Evolutionary conservation across 306 rosid genomes (phyloP).

Genomic region (Urtica urens): DNA sequence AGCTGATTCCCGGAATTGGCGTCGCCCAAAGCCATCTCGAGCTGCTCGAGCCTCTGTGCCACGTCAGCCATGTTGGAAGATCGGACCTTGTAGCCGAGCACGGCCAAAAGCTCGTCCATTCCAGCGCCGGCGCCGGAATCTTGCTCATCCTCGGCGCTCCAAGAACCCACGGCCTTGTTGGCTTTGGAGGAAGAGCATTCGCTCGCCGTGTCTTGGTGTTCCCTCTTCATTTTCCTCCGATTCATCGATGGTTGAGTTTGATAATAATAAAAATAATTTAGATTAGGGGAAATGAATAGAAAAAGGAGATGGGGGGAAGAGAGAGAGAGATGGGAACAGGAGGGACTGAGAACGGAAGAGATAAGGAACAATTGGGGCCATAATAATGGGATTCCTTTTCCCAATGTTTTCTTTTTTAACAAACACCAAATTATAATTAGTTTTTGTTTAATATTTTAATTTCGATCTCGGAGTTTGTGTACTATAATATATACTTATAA

Average conservation of each 20-base stretch:
- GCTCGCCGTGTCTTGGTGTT: constrained; percentile 18
- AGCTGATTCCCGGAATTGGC: too few relatives aligned
- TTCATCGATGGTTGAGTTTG: background rate
- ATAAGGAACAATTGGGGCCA: constrained; percentile 56
- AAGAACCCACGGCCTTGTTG: constrained; percentile 29
- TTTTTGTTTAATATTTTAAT: background rate
- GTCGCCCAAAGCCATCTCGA: constrained; percentile 64
- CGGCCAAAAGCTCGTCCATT: constrained; percentile 55
- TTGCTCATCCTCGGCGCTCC: constrained; percentile 34
- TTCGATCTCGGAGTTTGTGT: background rate
- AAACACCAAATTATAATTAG: background rate
- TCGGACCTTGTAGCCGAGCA: constrained; percentile 67
- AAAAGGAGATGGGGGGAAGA: constrained; percentile 18
- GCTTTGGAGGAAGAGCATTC: constrained; percentile 27
- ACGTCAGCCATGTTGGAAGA: constrained; percentile 66
- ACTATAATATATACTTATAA: background rate
- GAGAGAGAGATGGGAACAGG: constrained; percentile 19
- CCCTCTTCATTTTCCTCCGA: constrained; percentile 43
- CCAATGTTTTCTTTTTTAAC: background rate
- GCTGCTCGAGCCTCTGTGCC: constrained; percentile 65
- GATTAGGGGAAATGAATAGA: background rate
- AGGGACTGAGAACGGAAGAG: constrained; percentile 27
- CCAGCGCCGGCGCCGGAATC: constrained; percentile 18
- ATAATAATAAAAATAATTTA: background rate
- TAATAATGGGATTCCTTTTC: constrained; percentile 29